Evolutionary conservation across 2,329 filamentous ascomycete species (phyloP), one percentile per base, ranked within the genome.

Genomic region (Bisporella sp.): DNA sequence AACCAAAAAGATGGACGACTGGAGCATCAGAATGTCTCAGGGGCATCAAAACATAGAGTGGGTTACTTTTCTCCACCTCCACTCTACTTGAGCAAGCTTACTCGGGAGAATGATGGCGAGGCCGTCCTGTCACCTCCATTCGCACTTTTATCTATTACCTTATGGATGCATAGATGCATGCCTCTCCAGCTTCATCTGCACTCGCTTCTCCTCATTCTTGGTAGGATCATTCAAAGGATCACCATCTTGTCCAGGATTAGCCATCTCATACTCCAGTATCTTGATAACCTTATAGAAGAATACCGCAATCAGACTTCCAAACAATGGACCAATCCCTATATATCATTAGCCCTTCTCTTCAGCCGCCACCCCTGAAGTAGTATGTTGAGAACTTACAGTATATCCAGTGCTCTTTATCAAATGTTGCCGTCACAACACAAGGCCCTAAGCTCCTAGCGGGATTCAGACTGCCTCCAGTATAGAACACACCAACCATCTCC

Each of bases 281-380:
- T 75, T 75, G 52, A 79, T 63, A 4, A 73, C 52, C 48, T 64
- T 67, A 62, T 77, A 79, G 31, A 75, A 68, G 8, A 40, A 67
- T 31, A 64, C 70, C 1, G 76, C 74, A 11, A 79, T 59, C 6
- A 73, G 46, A 1, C 71, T 56, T 0, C 76, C 76, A 51, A 77
- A 64, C 6, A 70, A 59, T 1, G 76, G 76, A 0, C 75, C 76
- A 5, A 78, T 30, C 48, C 47, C 46, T 47, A 52, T 21, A 21
- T 21, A 21, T 21, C 21, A 21, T 21, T 21, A 21, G 3, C 3
- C 21, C 21, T 21, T 2, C 21, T 21, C 21, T 21, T 3, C 21
- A 3, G 3, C 21, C 21, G 3, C 21, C 21, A 2, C 2, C 3
- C 21, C 21, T 2, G 21, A 21, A 21, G 21, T 21, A 21, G 21